Conservation (phyloP, 2,329 filamentous ascomycete genomes). For the Plectosphaerella cucumerina region DNA sequence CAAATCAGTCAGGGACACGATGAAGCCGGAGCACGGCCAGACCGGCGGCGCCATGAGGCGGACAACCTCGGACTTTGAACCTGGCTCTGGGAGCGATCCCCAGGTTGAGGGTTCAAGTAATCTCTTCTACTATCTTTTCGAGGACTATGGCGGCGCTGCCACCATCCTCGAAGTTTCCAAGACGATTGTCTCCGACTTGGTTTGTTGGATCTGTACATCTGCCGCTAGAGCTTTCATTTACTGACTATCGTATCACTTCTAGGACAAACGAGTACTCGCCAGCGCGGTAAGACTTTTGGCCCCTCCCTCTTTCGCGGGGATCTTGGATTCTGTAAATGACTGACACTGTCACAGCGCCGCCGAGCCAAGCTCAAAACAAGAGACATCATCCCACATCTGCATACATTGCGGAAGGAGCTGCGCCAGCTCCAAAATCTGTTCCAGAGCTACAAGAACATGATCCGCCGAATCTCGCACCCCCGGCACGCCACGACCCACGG, state of each 20-base stretch:
- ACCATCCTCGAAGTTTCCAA: constrained; percentile 45
- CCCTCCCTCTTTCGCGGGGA: neutral
- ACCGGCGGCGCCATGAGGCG: neutral
- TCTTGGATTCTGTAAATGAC: neutral
- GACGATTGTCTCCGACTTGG: constrained; percentile 43
- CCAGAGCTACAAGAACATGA: constrained; percentile 54
- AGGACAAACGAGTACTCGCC: constrained; percentile 30
- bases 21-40: constrained; percentile 9
- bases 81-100: neutral
- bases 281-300: constrained; percentile 26
- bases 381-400: constrained; percentile 53
- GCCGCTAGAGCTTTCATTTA: neutral
- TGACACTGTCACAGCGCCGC: constrained; percentile 8
- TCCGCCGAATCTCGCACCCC: constrained; percentile 51
- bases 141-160: constrained; percentile 59
- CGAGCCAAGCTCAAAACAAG: constrained; percentile 31
- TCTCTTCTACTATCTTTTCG: constrained; percentile 62
- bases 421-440: constrained; percentile 58
- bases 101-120: constrained; percentile 8
- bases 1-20: constrained; percentile 29
- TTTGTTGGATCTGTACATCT: constrained; percentile 19
- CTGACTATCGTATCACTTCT: neutral
- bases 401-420: constrained; percentile 57
- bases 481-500: constrained; percentile 18
- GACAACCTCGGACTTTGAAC: neutral